Evolutionary conservation across 2,329 filamentous ascomycete genomes (phyloP).

Genomic region (Xylariaceae sp.): DNA sequence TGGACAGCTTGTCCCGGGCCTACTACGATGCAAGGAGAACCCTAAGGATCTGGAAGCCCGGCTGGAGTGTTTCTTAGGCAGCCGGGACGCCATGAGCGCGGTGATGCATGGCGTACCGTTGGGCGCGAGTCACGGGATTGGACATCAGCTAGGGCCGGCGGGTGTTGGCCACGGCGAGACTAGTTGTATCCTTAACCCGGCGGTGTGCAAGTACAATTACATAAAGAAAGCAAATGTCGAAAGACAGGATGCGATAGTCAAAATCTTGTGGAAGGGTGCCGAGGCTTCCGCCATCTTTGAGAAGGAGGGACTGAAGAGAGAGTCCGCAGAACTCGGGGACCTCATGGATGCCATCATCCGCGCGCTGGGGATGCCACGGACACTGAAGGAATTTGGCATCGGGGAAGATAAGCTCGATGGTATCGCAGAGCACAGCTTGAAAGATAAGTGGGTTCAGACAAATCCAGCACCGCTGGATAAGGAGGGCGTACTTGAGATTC

Average conservation of each 20-base stretch:
- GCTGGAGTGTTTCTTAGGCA: slow-evolving; percentile 55
- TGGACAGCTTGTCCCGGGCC: slow-evolving; percentile 30
- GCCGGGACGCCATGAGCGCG: slow-evolving; percentile 58
- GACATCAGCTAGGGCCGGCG: slow-evolving; percentile 58
- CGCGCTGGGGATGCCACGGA: slow-evolving; percentile 59
- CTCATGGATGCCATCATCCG: slow-evolving; percentile 57
- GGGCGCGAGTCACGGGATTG: slow-evolving; percentile 56
- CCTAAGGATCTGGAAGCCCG: slow-evolving; percentile 49
- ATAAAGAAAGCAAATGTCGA: slow-evolving; percentile 45
- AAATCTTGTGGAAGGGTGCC: slow-evolving; percentile 48
- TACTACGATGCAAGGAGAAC: slow-evolving; percentile 32
- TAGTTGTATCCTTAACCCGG: slow-evolving; percentile 60
- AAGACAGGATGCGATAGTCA: slow-evolving; percentile 48
- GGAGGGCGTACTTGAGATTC: slow-evolving; percentile 57
- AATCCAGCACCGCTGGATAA: slow-evolving; percentile 58
- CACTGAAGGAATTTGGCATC: slow-evolving; percentile 57
- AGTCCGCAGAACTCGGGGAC: slow-evolving; percentile 54
- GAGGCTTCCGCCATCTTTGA: slow-evolving; percentile 43
- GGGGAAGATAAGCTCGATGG: slow-evolving; percentile 52
- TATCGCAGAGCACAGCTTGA: slow-evolving; percentile 56
- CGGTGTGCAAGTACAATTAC: slow-evolving; percentile 62
- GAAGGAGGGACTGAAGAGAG: slow-evolving; percentile 32
- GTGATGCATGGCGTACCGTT: slow-evolving; percentile 49
- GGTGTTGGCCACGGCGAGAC: slow-evolving; percentile 67
- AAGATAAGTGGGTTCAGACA: slow-evolving; percentile 55